Base-by-base conservation (phyloP, 2,329 filamentous ascomycete species). In the Hypoxylon sp. region DNA sequence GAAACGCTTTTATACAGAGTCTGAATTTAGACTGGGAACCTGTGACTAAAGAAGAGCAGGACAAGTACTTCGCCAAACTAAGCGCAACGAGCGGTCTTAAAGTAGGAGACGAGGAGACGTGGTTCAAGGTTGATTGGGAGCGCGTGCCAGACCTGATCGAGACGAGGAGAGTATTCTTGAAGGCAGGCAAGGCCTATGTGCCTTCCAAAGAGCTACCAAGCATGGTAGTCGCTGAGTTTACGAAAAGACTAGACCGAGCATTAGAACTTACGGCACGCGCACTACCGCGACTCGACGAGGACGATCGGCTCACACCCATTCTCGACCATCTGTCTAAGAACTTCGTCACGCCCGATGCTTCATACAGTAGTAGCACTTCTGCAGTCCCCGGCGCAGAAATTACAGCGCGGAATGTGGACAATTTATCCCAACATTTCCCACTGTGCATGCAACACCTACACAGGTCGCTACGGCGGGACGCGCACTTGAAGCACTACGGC, bases 51-150 rank as follows among this genome's bases (percentile, higher is more conserved):
- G 91, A 93, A 1, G 96, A 99, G 81, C 94, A 88, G 72, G 77
- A 82, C n/a, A 85, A 87, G 67, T 82, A 94, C 60, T 84, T 85
- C 0, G 83, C 88, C 0, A 87, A 92, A 65, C 81, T 97, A 57
- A 82, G 85, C 0, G 88, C 88, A 2, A 82, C 84, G 60, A 70
- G 78, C 8, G 78, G 78, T 1, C 75, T 75, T 4, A 80, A 79
- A 81, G 82, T 73, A 74, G 77, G 46, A 51, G 94, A 97, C 14
- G 93, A 97, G 46, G 93, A 96, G 75, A 90, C 85, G 27, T 99
- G 94, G 91, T 97, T 97, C 85, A 98, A 98, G 82, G 94, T 98
- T 0, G 94, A 98, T 76, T 99, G 95, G 94, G 92, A 94, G 78
- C 89, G 90, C 35, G 96, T 99, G 0, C 94, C 95, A 0, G 95